Percentiles rank a stretch among this genome's conserved stretches.
These are phyloP conservation scores for Boletus rubropictus DNA, from an alignment of 768 basidiomycete species.

Conservation along the genomic window DNA sequence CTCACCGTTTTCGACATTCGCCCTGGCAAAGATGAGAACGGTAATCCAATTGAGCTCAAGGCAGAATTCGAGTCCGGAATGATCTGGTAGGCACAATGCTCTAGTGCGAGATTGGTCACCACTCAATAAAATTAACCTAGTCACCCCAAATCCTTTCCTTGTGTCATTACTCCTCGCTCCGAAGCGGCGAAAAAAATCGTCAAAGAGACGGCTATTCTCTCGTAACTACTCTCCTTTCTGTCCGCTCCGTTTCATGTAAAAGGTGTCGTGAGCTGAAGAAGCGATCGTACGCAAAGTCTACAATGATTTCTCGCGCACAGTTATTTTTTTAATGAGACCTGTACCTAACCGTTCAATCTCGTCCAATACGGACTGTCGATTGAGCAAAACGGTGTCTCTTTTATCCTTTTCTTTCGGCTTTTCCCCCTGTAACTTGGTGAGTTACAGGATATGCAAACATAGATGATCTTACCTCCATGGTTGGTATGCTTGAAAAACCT, in stretches of 20 bases:
- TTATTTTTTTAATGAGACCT: constrained; percentile 55
- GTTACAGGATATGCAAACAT: neutral
- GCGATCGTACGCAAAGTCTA: neutral
- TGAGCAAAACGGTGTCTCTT: constrained; percentile 52
- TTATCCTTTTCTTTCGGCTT: constrained; percentile 46
- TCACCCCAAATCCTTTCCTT: constrained; percentile 30
- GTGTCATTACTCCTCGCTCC: constrained; percentile 28
- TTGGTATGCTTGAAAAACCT: constrained; percentile 69
- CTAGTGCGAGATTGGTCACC: neutral
- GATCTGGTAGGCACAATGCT: constrained; percentile 23
- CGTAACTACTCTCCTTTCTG: constrained; percentile 4
- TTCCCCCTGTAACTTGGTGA: constrained; percentile 15
- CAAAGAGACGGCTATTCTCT: constrained; percentile 25
- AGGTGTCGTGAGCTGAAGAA: neutral
- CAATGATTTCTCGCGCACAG: constrained; percentile 6
- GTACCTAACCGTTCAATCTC: constrained; percentile 76
- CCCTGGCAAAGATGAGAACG: constrained; percentile 18
- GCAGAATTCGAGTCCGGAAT: constrained; percentile 27
- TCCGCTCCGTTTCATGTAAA: neutral
- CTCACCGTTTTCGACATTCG: constrained; percentile 26
- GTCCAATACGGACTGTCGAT: constrained; percentile 56
- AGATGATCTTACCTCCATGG: constrained; percentile 27
- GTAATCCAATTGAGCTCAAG: constrained; percentile 14
- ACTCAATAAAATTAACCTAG: constrained; percentile 14
- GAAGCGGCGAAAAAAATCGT: constrained; percentile 23